phyloP scores from a whole-genome alignment of 2,329 filamentous ascomycete genomes.

The Claviceps paspali region DNA sequence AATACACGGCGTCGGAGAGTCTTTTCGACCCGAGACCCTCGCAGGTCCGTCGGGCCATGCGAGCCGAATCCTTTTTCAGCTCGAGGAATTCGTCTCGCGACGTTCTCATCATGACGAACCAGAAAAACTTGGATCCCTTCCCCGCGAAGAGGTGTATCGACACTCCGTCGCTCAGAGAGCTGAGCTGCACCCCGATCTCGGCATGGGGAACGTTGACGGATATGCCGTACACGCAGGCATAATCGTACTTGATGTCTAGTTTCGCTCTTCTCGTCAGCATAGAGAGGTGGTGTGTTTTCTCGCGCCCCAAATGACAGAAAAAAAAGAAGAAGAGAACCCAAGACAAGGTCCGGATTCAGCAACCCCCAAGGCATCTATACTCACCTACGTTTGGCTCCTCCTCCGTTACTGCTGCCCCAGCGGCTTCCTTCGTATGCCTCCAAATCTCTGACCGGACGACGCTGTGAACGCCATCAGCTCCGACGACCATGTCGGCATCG shows the following conservation, averaged over 20 bases:
- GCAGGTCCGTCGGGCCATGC: slow-evolving; percentile 8
- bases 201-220: slow-evolving; percentile 2
- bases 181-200: slow-evolving; percentile 1
- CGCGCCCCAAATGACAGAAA: not conserved
- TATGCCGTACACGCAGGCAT: slow-evolving; percentile 3
- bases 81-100: slow-evolving; percentile 14
- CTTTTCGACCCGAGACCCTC: slow-evolving; percentile 12
- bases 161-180: not conserved
- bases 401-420: slow-evolving; percentile 6
- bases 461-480: slow-evolving; percentile 27
- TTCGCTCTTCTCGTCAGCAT: no score
- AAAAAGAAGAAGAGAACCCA: no score
- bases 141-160: slow-evolving; percentile 3
- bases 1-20: slow-evolving; percentile 14
- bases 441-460: slow-evolving; percentile 11
- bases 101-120: slow-evolving; percentile 4
- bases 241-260: slow-evolving; percentile 4
- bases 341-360: no score
- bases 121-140: slow-evolving; percentile 3
- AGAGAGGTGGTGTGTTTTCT: no score
- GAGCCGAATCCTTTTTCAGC: slow-evolving; percentile 3
- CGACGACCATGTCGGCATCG: slow-evolving; percentile 23
- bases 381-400: slow-evolving; percentile 9
- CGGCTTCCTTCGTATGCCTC: slow-evolving; percentile 8
- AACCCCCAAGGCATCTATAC: not conserved